Conservation (phyloP, 345 rosid species). For the Bruguiera gymnorhiza region DNA sequence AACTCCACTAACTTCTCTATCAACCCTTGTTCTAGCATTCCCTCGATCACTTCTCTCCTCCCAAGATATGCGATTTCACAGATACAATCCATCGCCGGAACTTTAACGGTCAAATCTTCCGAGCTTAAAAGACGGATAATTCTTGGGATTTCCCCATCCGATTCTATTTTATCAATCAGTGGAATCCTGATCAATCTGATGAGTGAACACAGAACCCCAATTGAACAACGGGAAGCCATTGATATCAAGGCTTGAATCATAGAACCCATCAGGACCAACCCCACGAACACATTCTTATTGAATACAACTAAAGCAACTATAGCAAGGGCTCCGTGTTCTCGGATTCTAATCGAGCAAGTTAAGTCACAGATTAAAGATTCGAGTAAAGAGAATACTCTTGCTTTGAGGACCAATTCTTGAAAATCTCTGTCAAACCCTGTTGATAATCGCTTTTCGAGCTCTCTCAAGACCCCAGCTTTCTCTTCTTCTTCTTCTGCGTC, state of each 20-base stretch:
- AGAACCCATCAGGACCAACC: conserved; percentile 56
- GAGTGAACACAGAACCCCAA: conserved; percentile 36
- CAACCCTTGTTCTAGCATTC: conserved; percentile 38
- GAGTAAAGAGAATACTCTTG: conserved; percentile 40
- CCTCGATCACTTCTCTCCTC: conserved; percentile 49
- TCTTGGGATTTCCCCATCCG: conserved; percentile 36
- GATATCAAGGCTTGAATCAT: conserved; percentile 39
- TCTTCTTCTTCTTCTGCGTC: conserved; percentile 34
- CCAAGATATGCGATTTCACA: conserved; percentile 47
- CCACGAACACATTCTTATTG: conserved; percentile 57
- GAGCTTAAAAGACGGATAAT: conserved; percentile 35
- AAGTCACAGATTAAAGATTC: conserved; percentile 38
- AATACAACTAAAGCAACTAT: conserved; percentile 42
- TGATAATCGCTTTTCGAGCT: conserved; percentile 35
- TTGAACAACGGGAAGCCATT: conserved; percentile 36
- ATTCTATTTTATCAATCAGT: conserved; percentile 49
- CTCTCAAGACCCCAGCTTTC: conserved; percentile 35
- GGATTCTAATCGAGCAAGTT: conserved; percentile 20
- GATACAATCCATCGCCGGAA: conserved; percentile 35
- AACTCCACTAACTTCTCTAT: conserved; percentile 41
- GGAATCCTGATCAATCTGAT: conserved; percentile 42
- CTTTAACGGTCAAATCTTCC: conserved; percentile 16
- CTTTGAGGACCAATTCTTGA: conserved; percentile 47
- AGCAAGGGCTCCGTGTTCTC: conserved; percentile 32
- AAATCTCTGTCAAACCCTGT: conserved; percentile 47